A percentile compares a stretch with the other conserved stretches of the same genome.
Evolutionary conservation across 768 basidiomycete genomes (phyloP).

Genomic region (Arthromyces matolae): DNA sequence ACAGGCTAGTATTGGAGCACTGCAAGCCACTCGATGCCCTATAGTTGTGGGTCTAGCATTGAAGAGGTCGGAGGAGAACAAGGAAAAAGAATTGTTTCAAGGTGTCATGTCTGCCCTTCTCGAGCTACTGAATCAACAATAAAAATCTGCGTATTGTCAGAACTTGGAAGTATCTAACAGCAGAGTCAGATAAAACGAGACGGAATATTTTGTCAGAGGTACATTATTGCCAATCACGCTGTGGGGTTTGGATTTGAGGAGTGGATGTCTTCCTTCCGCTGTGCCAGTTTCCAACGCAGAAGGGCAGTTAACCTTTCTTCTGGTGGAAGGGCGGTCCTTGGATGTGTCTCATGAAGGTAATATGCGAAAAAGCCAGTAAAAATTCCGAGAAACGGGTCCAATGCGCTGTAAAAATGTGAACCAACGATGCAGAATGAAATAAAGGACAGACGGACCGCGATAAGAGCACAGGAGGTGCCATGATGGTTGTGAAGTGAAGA

Average conservation of each 20-base stretch:
- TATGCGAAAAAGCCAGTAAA: slow-evolving; percentile 78
- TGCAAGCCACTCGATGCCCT: slow-evolving; percentile 46
- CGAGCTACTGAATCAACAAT: slow-evolving; percentile 26
- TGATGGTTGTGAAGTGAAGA: slow-evolving; percentile 4
- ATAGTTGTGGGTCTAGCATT: slow-evolving; percentile 79
- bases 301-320: slow-evolving; percentile 55
- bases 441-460: slow-evolving; percentile 39
- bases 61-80: slow-evolving; percentile 29
- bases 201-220: too few species aligned
- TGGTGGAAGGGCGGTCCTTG: slow-evolving; percentile 58
- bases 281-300: slow-evolving; percentile 64
- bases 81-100: slow-evolving; percentile 43
- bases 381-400: slow-evolving; percentile 73
- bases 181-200: too few species aligned
- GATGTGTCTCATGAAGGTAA: slow-evolving; percentile 77
- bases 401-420: slow-evolving; percentile 35
- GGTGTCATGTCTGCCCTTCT: slow-evolving; percentile 48
- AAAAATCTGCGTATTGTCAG: background rate
- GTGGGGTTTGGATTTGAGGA: slow-evolving; percentile 43
- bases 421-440: background rate
- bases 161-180: background rate
- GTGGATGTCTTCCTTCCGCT: slow-evolving; percentile 34
- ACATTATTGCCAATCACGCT: background rate
- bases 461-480: slow-evolving; percentile 49
- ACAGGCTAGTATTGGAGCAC: slow-evolving; percentile 35